Percentiles rank a stretch among this genome's conserved stretches.
These are phyloP conservation scores for Leishmania major DNA, from an alignment of 208 protist genomes.

Conservation along the genomic window DNA sequence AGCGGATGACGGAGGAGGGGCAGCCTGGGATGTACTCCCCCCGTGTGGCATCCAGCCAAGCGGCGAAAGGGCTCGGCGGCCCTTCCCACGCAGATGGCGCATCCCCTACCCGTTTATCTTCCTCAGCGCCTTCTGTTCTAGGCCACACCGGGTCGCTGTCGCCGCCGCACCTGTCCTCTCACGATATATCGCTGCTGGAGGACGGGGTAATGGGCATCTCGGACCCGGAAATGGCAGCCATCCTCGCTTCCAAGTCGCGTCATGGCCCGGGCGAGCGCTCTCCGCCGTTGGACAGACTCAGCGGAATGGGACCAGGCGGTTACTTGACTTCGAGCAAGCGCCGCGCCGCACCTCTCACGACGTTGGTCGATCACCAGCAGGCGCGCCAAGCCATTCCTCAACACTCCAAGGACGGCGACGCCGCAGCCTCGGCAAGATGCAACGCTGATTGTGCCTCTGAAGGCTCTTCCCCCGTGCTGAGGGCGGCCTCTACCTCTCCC, in stretches of 20 bases:
- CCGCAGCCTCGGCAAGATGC: neutral
- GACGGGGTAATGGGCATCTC: slow-evolving; percentile 36
- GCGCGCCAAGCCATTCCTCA: slow-evolving; percentile 39
- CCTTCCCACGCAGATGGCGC: neutral
- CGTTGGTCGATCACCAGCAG: slow-evolving; percentile 68
- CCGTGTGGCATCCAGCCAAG: slow-evolving; percentile 28
- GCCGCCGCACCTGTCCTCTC: slow-evolving; percentile 22
- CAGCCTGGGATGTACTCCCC: slow-evolving; percentile 55
- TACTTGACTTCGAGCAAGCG: slow-evolving; percentile 18
- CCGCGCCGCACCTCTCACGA: slow-evolving; percentile 41
- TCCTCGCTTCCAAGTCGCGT: slow-evolving; percentile 33
- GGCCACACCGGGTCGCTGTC: slow-evolving; percentile 11
- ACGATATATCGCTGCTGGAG: slow-evolving; percentile 30
- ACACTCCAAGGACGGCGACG: slow-evolving; percentile 9
- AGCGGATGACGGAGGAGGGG: slow-evolving; percentile 37
- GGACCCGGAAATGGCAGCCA: slow-evolving; percentile 37
- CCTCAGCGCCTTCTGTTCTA: neutral
- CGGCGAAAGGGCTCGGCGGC: neutral
- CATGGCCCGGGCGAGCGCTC: slow-evolving; percentile 27
- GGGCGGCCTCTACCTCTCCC: neutral
- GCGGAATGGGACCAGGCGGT: slow-evolving; percentile 10
- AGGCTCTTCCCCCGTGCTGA: neutral
- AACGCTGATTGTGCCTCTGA: neutral
- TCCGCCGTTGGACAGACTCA: slow-evolving; percentile 15
- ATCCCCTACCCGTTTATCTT: neutral